phyloP scores from a whole-genome alignment of 2,329 filamentous ascomycete species.

The Cordyceps militaris region DNA sequence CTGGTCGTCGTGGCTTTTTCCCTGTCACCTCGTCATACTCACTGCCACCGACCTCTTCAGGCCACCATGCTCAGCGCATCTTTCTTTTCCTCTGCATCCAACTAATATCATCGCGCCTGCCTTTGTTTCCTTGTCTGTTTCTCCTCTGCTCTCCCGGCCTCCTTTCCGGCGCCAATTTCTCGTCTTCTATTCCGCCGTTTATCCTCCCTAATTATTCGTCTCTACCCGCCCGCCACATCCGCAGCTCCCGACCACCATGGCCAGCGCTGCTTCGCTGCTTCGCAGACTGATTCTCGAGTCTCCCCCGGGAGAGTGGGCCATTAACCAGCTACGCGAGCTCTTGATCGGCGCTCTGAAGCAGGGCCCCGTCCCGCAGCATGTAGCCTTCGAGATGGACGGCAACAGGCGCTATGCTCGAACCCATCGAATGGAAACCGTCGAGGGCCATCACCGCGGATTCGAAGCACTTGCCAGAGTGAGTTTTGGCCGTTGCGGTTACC shows the following conservation, averaged over 20 bases:
- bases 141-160: slow-evolving; percentile 10
- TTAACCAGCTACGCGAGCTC: slow-evolving; percentile 70
- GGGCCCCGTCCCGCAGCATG: slow-evolving; percentile 86
- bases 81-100: slow-evolving; percentile 12
- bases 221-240: not conserved
- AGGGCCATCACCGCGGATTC: slow-evolving; percentile 93
- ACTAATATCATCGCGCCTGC: not conserved
- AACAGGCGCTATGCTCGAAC: slow-evolving; percentile 87
- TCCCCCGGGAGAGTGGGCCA: slow-evolving; percentile 85
- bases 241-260: slow-evolving; percentile 32
- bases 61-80: slow-evolving; percentile 3
- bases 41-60: not conserved
- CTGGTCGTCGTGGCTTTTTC: slow-evolving; percentile 19
- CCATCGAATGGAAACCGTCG: slow-evolving; percentile 90
- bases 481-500: slow-evolving; percentile 11
- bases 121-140: slow-evolving; percentile 14
- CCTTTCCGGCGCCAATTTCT: not conserved
- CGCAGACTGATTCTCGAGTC: slow-evolving; percentile 72
- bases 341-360: slow-evolving; percentile 84
- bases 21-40: slow-evolving; percentile 6
- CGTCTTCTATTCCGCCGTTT: slow-evolving; percentile 5
- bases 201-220: slow-evolving; percentile 7
- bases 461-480: slow-evolving; percentile 82
- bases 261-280: slow-evolving; percentile 44
- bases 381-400: slow-evolving; percentile 99